A percentile compares a stretch with the other conserved stretches of the same genome.
phyloP scores from a whole-genome alignment of 2,329 filamentous ascomycete species.

The Cyphellophora europaea region DNA sequence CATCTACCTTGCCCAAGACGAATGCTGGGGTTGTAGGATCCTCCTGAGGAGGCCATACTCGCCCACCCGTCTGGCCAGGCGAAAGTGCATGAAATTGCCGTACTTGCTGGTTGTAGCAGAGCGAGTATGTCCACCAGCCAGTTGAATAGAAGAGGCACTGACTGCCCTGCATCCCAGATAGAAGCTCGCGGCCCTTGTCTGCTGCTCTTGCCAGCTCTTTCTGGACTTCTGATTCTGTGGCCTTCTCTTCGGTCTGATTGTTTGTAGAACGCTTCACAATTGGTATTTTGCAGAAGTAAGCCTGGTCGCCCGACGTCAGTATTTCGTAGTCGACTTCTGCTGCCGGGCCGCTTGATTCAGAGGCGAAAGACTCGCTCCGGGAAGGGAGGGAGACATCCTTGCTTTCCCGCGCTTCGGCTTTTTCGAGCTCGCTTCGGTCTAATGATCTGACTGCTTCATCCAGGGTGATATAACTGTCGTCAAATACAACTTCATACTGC shows the following conservation, averaged over 20 bases:
- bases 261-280: constrained; percentile 51
- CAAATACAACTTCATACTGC: constrained; percentile 73
- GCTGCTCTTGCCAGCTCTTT: constrained; percentile 71
- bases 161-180: constrained; percentile 64
- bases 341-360: no score
- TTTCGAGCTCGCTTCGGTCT: no score
- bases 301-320: constrained; percentile 41
- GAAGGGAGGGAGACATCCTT: no score
- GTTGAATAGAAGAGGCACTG: constrained; percentile 71
- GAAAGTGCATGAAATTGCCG: constrained; percentile 84
- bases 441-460: constrained; percentile 43
- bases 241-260: constrained; percentile 57
- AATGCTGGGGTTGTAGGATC: constrained; percentile 70
- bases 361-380: no score
- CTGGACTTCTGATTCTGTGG: constrained; percentile 59
- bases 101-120: constrained; percentile 81
- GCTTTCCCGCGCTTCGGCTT: no score
- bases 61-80: constrained; percentile 52
- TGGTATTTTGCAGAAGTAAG: constrained; percentile 80
- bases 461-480: constrained; percentile 56
- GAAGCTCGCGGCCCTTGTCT: constrained; percentile 67
- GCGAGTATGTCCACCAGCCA: constrained; percentile 94
- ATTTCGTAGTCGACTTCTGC: constrained; percentile 1
- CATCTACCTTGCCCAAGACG: constrained; percentile 56
- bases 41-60: constrained; percentile 61